phyloP scores from a whole-genome alignment of 1,139 yeast genomes.

The Taphrina flavorubra region DNA sequence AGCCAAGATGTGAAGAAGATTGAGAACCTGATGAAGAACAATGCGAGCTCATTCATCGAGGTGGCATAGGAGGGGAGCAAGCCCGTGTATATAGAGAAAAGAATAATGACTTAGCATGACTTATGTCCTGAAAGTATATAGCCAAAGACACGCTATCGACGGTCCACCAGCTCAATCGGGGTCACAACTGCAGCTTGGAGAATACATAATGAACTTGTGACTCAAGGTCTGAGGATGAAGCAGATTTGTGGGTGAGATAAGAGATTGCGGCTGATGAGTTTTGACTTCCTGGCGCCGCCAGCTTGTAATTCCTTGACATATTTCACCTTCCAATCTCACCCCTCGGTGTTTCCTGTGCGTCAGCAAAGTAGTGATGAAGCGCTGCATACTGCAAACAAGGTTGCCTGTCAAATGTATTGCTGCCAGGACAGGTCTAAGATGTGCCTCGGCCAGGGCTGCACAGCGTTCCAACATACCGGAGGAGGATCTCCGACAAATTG shows the following conservation, averaged over 20 bases:
- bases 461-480: conserved; percentile 28
- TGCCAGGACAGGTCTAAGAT: conserved; percentile 8
- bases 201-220: too few species aligned
- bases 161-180: too few species aligned
- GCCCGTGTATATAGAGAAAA: not conserved
- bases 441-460: conserved; percentile 26
- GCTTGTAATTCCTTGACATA: not conserved
- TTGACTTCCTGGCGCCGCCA: not conserved
- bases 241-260: conserved; percentile 18
- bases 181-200: too few species aligned
- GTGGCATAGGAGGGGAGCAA: not conserved
- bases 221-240: too few species aligned
- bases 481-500: conserved; percentile 29
- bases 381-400: conserved; percentile 4
- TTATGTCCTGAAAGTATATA: conserved; percentile 4
- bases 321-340: not conserved
- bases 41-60: conserved; percentile 32
- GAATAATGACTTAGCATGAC: conserved; percentile 14
- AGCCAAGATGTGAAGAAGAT: conserved; percentile 71
- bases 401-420: not conserved
- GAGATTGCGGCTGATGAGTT: conserved; percentile 15
- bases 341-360: not conserved
- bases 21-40: conserved; percentile 51
- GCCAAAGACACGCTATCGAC: not conserved
- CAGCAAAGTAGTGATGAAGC: conserved; percentile 7